A percentile compares a stretch with the other conserved stretches of the same genome.
These are phyloP conservation scores for Akanthomyces dipterigenus DNA, from an alignment of 2,329 filamentous ascomycete species.

Conservation along the genomic window DNA sequence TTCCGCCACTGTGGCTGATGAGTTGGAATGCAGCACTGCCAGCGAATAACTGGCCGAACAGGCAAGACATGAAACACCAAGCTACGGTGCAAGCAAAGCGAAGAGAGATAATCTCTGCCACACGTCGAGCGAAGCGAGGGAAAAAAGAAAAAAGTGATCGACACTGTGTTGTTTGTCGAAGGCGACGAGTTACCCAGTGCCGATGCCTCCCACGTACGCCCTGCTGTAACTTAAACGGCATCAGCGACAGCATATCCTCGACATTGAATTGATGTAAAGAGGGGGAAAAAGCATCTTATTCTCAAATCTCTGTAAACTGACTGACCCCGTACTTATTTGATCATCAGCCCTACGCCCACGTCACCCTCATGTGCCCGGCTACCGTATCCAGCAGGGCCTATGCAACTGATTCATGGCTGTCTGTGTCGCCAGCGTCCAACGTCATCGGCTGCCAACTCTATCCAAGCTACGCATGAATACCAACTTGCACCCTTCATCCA, in stretches of 20 bases:
- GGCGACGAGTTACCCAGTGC: too few relatives aligned
- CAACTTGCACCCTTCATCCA: background rate
- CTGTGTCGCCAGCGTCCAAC: background rate
- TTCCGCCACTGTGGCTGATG: background rate
- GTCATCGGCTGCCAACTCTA: background rate
- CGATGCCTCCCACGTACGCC: too few relatives aligned
- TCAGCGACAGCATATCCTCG: background rate
- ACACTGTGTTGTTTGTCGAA: too few relatives aligned
- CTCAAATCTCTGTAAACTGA: too few relatives aligned
- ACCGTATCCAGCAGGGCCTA: conserved; percentile 3
- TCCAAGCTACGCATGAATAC: too few relatives aligned
- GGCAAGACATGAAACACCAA: too few relatives aligned
- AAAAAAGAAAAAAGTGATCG: background rate
- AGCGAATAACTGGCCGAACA: too few relatives aligned
- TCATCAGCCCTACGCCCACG: background rate
- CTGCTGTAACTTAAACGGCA: background rate
- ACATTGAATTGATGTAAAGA: background rate
- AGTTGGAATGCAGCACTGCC: background rate
- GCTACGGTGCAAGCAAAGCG: background rate
- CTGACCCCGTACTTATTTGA: background rate
- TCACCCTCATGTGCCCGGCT: background rate
- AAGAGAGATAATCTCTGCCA: background rate
- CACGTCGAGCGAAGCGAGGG: background rate
- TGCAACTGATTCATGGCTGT: background rate
- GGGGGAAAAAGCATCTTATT: background rate